Percentiles rank a stretch among this genome's conserved stretches.
These are phyloP conservation scores for Acmispon strigosus DNA, from an alignment of 306 rosid genomes.

Conservation along the genomic window DNA sequence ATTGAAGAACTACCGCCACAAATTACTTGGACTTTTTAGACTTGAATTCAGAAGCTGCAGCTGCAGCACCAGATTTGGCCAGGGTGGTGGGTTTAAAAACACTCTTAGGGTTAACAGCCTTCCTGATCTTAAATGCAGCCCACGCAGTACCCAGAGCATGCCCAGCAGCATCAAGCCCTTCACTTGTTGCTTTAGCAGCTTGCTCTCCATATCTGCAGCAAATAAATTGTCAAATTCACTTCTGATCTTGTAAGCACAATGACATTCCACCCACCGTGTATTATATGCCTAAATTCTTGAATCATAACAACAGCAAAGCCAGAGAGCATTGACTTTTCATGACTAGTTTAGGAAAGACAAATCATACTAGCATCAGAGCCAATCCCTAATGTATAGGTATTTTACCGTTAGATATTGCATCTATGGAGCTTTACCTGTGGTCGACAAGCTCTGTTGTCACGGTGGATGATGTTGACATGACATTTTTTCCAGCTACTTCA, in stretches of 20 bases:
- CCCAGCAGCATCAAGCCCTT: conserved; percentile 88
- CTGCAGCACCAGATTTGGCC: conserved; percentile 67
- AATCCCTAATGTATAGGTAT: neutral
- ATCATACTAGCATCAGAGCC: neutral
- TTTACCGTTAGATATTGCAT: neutral
- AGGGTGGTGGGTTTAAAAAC: conserved; percentile 59
- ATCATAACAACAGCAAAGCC: neutral
- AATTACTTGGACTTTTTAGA: conserved; percentile 43
- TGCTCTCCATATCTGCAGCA: conserved; percentile 78
- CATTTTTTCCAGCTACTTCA: conserved; percentile 88
- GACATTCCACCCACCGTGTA: neutral
- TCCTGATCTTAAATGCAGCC: conserved; percentile 75
- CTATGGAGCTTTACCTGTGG: conserved; percentile 54
- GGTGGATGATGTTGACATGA: conserved; percentile 76
- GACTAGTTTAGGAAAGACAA: neutral
- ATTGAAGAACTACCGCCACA: conserved; percentile 16
- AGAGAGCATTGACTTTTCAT: neutral
- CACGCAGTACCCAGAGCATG: conserved; percentile 87
- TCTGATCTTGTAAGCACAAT: conserved; percentile 3
- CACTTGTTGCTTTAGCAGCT: conserved; percentile 74
- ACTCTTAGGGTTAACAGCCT: conserved; percentile 77
- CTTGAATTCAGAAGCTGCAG: conserved; percentile 58
- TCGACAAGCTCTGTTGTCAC: conserved; percentile 84
- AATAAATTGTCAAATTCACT: conserved; percentile 18
- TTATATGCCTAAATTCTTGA: neutral